Conservation (phyloP, 495 filamentous ascomycete genomes). For the Aspergillus saccharolyticus region DNA sequence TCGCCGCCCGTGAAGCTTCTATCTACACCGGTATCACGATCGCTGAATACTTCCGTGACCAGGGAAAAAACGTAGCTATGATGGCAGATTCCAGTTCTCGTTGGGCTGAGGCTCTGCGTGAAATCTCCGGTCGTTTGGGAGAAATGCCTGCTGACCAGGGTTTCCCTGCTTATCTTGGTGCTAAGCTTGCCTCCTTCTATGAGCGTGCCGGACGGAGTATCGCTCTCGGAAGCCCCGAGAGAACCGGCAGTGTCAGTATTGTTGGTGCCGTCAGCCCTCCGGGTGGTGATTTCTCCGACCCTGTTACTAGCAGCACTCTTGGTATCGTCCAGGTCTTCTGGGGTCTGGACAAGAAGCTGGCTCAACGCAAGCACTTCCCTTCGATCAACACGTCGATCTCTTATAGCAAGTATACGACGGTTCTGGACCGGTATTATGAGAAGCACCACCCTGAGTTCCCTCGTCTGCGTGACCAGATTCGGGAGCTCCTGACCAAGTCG, state of each 20-base stretch:
- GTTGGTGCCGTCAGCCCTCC: conserved; percentile 96
- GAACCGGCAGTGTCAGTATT: conserved; percentile 90
- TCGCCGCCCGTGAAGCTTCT: conserved; percentile 95
- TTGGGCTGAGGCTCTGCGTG: conserved; percentile 97
- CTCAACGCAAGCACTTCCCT: conserved; percentile 98
- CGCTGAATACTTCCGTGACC: conserved; percentile 97
- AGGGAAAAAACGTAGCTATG: conserved; percentile 97
- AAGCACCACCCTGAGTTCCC: conserved; percentile 93
- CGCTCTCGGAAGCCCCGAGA: conserved; percentile 80
- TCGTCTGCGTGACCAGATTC: conserved; percentile 82
- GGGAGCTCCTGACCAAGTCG: conserved; percentile 85
- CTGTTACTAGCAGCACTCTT: conserved; percentile 89
- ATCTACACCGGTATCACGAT: conserved; percentile 99
- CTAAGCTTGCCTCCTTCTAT: conserved; percentile 98
- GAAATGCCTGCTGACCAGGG: conserved; percentile 99
- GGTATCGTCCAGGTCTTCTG: conserved; percentile 99
- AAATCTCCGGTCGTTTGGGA: conserved; percentile 96
- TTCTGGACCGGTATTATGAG: conserved; percentile 88
- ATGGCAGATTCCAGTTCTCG: conserved; percentile 99
- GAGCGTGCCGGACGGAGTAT: conserved; percentile 89
- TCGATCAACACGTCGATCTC: conserved; percentile 94
- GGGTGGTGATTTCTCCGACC: conserved; percentile 98
- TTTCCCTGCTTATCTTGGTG: conserved; percentile 95
- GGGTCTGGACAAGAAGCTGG: conserved; percentile 99
- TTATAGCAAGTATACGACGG: conserved; percentile 92